These are phyloP conservation scores for Clitoria ternatea DNA, from an alignment of 306 rosid species.

Conservation along the genomic window DNA sequence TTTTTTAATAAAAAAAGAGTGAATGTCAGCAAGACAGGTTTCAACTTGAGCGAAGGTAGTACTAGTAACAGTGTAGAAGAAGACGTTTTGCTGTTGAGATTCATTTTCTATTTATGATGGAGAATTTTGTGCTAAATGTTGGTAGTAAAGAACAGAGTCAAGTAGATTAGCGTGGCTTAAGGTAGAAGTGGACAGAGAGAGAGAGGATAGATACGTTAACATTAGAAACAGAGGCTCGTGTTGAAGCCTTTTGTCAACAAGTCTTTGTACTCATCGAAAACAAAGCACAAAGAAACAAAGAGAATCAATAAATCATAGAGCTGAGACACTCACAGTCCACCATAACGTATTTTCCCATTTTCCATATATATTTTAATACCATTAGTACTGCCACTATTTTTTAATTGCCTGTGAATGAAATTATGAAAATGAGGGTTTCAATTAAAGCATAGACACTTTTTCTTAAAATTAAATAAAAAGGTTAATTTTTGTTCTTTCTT, in stretches of 20 bases:
- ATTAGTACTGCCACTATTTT: not conserved
- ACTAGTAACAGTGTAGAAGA: not conserved
- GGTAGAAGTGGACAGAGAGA: not conserved
- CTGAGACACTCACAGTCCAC: not conserved
- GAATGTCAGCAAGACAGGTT: no score
- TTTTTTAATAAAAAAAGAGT: no score
- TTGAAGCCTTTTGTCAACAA: conserved; percentile 4
- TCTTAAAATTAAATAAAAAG: not conserved
- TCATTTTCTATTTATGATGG: no score
- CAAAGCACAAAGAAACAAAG: not conserved
- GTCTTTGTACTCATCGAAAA: conserved; percentile 15
- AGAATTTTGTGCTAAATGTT: not conserved
- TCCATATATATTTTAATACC: not conserved
- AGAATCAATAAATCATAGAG: not conserved
- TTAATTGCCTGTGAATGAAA: not conserved
- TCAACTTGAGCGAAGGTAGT: no score
- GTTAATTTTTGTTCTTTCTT: no score
- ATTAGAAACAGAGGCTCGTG: conserved; percentile 12
- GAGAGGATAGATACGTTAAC: not conserved
- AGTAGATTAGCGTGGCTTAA: not conserved
- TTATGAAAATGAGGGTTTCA: not conserved
- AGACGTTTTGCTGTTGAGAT: not conserved
- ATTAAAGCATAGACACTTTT: not conserved
- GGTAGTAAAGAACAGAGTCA: not conserved
- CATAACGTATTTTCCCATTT: not conserved